Percentiles rank a stretch among this genome's conserved stretches.
phyloP scores from a whole-genome alignment of 345 rosid species.

The Xanthoceras sorbifolium region DNA sequence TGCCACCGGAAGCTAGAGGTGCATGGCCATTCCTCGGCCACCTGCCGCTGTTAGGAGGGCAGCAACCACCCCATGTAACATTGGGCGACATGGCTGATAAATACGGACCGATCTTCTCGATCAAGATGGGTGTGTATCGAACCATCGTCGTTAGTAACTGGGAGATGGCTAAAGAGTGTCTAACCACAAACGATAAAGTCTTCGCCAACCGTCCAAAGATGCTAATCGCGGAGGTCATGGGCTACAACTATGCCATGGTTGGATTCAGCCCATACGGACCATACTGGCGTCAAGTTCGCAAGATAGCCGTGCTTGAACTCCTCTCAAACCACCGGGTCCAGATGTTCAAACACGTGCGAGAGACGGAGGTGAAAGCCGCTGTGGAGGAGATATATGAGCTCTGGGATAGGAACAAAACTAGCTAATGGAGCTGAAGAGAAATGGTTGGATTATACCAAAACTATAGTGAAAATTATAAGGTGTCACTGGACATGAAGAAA shows the following conservation, averaged over 20 bases:
- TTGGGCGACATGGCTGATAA: conserved; percentile 32
- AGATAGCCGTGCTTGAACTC: conserved; percentile 32
- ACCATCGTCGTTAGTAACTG: conserved; percentile 29
- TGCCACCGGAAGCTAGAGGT: conserved; percentile 24
- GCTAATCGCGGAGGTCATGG: conserved; percentile 23
- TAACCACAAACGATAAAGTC: conserved; percentile 34
- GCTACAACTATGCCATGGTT: conserved; percentile 34
- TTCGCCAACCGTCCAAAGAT: conserved; percentile 35
- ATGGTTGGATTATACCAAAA: too few species aligned
- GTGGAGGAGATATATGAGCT: conserved; percentile 20
- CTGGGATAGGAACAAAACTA: neutral
- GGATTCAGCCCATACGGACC: conserved; percentile 36
- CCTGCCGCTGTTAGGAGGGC: conserved; percentile 33
- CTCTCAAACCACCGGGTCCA: conserved; percentile 40
- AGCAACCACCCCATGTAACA: conserved; percentile 5
- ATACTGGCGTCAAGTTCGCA: conserved; percentile 40
- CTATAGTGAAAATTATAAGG: neutral
- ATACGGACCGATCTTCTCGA: conserved; percentile 30
- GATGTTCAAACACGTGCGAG: conserved; percentile 29
- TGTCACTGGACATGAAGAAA: conserved; percentile 32
- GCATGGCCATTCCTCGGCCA: conserved; percentile 38
- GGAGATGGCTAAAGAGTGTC: conserved; percentile 36
- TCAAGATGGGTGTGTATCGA: conserved; percentile 28
- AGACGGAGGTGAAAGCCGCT: conserved; percentile 26
- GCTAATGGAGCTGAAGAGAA: conserved; percentile 33